Evolutionary conservation across 2,329 filamentous ascomycete species (phyloP), one percentile per base, ranked within the genome.

Genomic region (Lachnellula occidentalis): DNA sequence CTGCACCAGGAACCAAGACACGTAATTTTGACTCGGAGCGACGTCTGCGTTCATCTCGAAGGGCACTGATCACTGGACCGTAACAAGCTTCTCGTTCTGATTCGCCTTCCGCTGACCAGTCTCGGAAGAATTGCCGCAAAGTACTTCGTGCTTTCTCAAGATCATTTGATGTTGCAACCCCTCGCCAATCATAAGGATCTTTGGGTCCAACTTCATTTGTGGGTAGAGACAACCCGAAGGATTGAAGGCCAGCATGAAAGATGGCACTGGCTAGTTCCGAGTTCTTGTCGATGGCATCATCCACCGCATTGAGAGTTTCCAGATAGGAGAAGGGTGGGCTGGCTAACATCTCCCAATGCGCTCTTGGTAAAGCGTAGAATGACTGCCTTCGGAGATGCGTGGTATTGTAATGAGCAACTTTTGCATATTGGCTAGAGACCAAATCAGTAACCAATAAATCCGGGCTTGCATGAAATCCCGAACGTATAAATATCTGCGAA

Each of bases 131-230:
- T 67, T 99, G 94, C 11, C 92, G 85, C 50, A 99, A 79, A 1
- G 92, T 97, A 66, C 90, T 95, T 58, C 91, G 82, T 2, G 92
- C 92, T 72, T 97, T 99, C 68, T 95, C 90, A 51, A 95, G 76
- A 66, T 97, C 92, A 21, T 76, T 76, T 24, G 83, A 73, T 43
- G 85, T 92, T 14, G 91, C 87, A 34, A 82, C 77, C 4, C 82
- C 85, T 19, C 82, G 78, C 86, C 91, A 92, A 45, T 85, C 78
- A 12, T 77, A 68, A 51, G 31, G 61, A 58, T 43, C 42, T 27
- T 55, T 61, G 19, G 22, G 34, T 19, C 49, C 50, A 5, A 54
- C 61, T 9, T 58, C 55, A 36, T 24, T 41, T 7, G 50, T 27
- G 4, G 46, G 34, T 21, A 52, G 41, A 11, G 68, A 57, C 19